Conservation (phyloP, 2,329 filamentous ascomycete species). For the Paraconiothyrium brasiliense region DNA sequence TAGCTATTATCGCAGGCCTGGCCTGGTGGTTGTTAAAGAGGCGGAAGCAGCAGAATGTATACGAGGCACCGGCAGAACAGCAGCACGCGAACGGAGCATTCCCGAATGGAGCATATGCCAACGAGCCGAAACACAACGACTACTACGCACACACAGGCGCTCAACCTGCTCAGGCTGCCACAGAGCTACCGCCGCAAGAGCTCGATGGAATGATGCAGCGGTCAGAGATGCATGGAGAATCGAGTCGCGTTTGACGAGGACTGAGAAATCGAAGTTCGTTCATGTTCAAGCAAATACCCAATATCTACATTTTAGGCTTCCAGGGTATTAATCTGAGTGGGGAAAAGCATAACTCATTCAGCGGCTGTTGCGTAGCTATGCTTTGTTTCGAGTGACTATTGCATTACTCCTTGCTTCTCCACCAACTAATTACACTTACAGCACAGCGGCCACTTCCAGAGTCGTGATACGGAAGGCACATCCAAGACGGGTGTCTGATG, state of each 20-base stretch:
- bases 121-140: background rate
- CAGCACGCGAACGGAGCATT: background rate
- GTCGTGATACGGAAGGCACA: no score
- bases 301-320: background rate
- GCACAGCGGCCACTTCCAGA: no score
- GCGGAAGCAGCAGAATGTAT: conserved; percentile 2
- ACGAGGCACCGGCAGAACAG: background rate
- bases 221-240: conserved; percentile 3
- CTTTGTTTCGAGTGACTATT: no score
- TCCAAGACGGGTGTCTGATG: no score
- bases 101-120: background rate
- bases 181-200: conserved; percentile 6
- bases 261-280: background rate
- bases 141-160: conserved; percentile 2
- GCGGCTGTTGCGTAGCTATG: background rate
- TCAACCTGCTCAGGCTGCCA: no score
- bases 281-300: background rate
- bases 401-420: no score
- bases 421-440: no score
- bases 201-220: background rate
- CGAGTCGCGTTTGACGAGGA: background rate
- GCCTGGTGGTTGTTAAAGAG: conserved; percentile 5
- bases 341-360: background rate
- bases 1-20: background rate
- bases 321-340: background rate